Base-by-base conservation (phyloP, 2,329 filamentous ascomycete species). In the Chrysoporthe deuterocubensis region DNA sequence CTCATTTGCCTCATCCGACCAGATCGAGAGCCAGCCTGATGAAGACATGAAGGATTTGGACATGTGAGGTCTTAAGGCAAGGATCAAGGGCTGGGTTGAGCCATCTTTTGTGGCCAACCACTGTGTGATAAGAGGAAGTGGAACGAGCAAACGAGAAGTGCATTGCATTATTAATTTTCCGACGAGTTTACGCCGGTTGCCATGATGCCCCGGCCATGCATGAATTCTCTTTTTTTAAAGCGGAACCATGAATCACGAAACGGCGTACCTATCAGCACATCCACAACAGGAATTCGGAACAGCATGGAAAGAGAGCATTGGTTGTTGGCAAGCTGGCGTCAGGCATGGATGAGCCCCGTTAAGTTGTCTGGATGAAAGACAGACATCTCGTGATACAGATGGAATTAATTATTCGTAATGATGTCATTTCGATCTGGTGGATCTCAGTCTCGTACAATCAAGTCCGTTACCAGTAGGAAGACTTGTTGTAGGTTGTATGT, bases 1-100 rank as follows among this genome's bases (percentile, higher is more conserved):
- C 71, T 87, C 83, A 57, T 40, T 80, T 72, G 83, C 76, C 58
- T 87, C 86, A 60, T 88, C 86, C 7, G 86, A 87, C 43, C 82
- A 81, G 67, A 80, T 85, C 74, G 85, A 86, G 67, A 82, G 82
- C 70, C 75, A 85, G 64, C 79, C 80, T 52, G 84, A 84, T 64
- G 76, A 82, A 66, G 78, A 78, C 72, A 80, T 82, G 71, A 81
- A 81, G 70, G 62, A 67, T 40, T 62, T 52, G 54, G 68, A 70
- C 50, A 26, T 67, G 32, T 70, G 37, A 65, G 40, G 34, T 37
- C 34, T 37, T 26, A 21, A n/a, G 18, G 34, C 13, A 18, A 52
- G 5, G 13, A 2, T 8, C 7, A n/a, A 4, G 34, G 13, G n/a
- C 8, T 2, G 42, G n/a, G 59, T 14, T 48, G 43, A 7, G 21